Conservation (phyloP, 78 protist species). For the Polysphondylium violaceum region DNA sequence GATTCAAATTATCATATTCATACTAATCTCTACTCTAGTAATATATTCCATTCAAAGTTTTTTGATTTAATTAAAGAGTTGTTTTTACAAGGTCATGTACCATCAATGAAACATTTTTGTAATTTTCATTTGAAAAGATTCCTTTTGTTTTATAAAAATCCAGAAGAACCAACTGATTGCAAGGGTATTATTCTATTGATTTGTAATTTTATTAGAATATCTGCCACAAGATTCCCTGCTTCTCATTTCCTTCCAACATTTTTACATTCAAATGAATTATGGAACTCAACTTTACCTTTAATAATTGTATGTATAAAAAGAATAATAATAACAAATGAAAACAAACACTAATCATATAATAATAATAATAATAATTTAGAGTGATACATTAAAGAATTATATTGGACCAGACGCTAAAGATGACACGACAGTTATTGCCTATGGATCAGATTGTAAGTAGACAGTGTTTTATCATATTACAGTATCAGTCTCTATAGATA, state of each 20-base stretch:
- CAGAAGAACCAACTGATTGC: not conserved
- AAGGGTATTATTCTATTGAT: slow-evolving; percentile 49
- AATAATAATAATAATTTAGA: slow-evolving; percentile 2
- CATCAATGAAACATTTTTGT: slow-evolving; percentile 72
- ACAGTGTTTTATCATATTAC: not conserved
- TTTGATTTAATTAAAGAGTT: slow-evolving; percentile 35
- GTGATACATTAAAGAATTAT: slow-evolving; percentile 2
- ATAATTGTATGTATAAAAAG: slow-evolving; percentile 25
- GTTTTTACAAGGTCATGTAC: slow-evolving; percentile 50
- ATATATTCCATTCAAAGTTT: slow-evolving; percentile 57
- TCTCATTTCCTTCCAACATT: slow-evolving; percentile 32
- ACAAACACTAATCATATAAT: not conserved
- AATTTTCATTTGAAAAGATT: slow-evolving; percentile 37
- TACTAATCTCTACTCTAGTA: slow-evolving; percentile 14
- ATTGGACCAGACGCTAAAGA: not conserved
- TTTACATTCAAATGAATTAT: slow-evolving; percentile 41
- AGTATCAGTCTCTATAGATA: not conserved
- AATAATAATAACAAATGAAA: not conserved
- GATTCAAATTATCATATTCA: not conserved
- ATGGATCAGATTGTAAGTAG: slow-evolving; percentile 69
- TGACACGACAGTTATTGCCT: slow-evolving; percentile 4
- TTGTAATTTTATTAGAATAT: slow-evolving; percentile 39
- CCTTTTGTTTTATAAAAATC: slow-evolving; percentile 25
- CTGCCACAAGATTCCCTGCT: slow-evolving; percentile 4
- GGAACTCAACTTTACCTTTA: slow-evolving; percentile 33